These are phyloP conservation scores for Colletotrichum tamarilloi DNA, from an alignment of 2,329 filamentous ascomycete genomes.

Conservation along the genomic window DNA sequence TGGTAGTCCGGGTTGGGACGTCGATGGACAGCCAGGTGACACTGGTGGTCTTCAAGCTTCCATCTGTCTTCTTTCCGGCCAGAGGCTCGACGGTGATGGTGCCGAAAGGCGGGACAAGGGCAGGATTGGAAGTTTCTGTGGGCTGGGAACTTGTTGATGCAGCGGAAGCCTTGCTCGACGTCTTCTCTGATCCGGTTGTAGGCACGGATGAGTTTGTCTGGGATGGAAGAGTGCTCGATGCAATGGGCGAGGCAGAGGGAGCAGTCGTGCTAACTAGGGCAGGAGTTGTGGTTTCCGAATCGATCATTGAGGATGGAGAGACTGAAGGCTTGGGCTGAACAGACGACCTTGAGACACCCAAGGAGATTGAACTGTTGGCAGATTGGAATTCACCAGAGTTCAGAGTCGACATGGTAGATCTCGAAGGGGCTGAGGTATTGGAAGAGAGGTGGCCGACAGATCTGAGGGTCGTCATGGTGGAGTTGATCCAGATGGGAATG, in stretches of 20 bases:
- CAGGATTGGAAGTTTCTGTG: not conserved
- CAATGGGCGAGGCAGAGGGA: not conserved
- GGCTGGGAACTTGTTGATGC: not conserved
- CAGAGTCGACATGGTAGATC: not conserved
- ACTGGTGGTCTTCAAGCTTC: slow-evolving; percentile 14
- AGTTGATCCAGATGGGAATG: not conserved
- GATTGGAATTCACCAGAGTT: not conserved
- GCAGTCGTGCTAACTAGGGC: too few relatives aligned
- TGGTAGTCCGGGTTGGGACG: not conserved
- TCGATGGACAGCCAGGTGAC: slow-evolving; percentile 32
- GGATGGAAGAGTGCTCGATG: slow-evolving; percentile 17
- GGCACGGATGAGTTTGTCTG: not conserved
- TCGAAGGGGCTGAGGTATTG: not conserved
- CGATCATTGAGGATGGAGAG: not conserved
- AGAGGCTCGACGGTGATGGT: slow-evolving; percentile 19
- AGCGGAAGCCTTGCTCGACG: not conserved
- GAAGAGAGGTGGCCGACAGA: not conserved
- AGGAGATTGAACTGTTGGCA: not conserved
- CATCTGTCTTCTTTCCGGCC: slow-evolving; percentile 9
- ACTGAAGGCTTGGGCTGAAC: not conserved
- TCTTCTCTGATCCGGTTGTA: not conserved
- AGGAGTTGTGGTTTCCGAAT: not conserved
- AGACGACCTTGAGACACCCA: not conserved
- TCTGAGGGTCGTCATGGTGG: not conserved
- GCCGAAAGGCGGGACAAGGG: not conserved